These are phyloP conservation scores for Pseudogymnoascus sp. DNA, from an alignment of 2,329 filamentous ascomycete species.

Conservation along the genomic window DNA sequence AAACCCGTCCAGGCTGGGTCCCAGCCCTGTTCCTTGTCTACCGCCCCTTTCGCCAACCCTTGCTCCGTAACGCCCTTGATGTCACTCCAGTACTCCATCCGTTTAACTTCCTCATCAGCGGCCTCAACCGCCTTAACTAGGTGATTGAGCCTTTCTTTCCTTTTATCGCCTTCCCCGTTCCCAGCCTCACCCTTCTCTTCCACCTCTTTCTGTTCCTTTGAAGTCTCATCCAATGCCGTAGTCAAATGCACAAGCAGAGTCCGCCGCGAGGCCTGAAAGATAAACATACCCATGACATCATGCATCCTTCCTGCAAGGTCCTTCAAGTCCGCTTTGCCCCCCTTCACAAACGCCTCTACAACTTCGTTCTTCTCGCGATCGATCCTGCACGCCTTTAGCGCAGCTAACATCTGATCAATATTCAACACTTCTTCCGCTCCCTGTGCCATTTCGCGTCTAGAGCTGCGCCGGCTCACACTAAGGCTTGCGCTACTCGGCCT, in stretches of 20 bases:
- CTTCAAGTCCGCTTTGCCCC: constrained; percentile 66
- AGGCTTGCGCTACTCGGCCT: constrained; percentile 32
- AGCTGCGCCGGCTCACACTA: not conserved
- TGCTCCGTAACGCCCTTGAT: constrained; percentile 57
- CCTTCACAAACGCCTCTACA: constrained; percentile 70
- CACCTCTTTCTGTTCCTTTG: constrained; percentile 37
- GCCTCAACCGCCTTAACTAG: constrained; percentile 67
- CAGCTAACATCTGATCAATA: constrained; percentile 53
- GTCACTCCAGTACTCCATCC: constrained; percentile 82
- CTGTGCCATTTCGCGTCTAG: constrained; percentile 24
- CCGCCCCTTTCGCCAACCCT: constrained; percentile 29
- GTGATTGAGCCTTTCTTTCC: constrained; percentile 47
- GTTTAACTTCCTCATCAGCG: constrained; percentile 71
- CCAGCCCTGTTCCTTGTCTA: constrained; percentile 24
- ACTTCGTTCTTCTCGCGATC: constrained; percentile 88
- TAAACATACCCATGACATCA: constrained; percentile 74
- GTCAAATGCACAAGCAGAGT: constrained; percentile 65
- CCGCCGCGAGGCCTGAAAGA: constrained; percentile 82
- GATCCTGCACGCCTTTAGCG: constrained; percentile 62
- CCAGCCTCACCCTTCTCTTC: constrained; percentile 23
- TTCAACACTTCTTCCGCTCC: constrained; percentile 47
- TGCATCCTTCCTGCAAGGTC: constrained; percentile 72
- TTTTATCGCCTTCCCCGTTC: constrained; percentile 23
- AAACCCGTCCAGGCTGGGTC: constrained; percentile 22
- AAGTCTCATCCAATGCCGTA: constrained; percentile 48